Evolutionary conservation across 176 grass and related monocot genomes (phyloP).

Genomic region (Eleusine coracana): DNA sequence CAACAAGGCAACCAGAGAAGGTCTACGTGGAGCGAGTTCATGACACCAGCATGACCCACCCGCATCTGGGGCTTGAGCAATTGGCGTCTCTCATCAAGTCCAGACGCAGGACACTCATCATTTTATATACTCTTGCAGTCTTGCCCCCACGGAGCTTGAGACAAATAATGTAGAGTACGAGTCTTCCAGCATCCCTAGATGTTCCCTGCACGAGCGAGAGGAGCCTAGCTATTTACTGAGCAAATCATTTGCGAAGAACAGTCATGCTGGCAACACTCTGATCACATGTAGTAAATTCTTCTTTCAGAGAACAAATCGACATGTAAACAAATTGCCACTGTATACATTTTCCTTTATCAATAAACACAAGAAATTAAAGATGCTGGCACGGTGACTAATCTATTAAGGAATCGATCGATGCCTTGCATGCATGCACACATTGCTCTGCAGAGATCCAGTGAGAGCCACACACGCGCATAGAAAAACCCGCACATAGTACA

Average conservation of each 20-base stretch:
- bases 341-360: not conserved
- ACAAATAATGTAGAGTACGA: constrained; percentile 29
- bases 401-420: constrained; percentile 25
- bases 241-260: constrained; percentile 45
- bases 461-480: constrained; percentile 23
- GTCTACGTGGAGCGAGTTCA: constrained; percentile 32
- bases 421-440: constrained; percentile 9
- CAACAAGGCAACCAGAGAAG: constrained; percentile 23
- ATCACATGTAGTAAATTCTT: not conserved
- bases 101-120: constrained; percentile 4
- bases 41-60: constrained; percentile 24
- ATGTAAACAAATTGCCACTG: not conserved
- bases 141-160: constrained; percentile 27
- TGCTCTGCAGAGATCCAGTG: constrained; percentile 42
- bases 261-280: not conserved
- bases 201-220: constrained; percentile 40
- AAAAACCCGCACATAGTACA: constrained; percentile 30
- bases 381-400: not conserved
- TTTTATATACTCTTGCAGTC: constrained; percentile 7
- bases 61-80: constrained; percentile 10
- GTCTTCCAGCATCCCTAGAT: constrained; percentile 50
- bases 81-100: constrained; percentile 21
- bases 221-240: not conserved
- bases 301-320: not conserved
- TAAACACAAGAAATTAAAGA: not conserved